phyloP scores from a whole-genome alignment of 441 rosid species.

The Corymbia calophylla region DNA sequence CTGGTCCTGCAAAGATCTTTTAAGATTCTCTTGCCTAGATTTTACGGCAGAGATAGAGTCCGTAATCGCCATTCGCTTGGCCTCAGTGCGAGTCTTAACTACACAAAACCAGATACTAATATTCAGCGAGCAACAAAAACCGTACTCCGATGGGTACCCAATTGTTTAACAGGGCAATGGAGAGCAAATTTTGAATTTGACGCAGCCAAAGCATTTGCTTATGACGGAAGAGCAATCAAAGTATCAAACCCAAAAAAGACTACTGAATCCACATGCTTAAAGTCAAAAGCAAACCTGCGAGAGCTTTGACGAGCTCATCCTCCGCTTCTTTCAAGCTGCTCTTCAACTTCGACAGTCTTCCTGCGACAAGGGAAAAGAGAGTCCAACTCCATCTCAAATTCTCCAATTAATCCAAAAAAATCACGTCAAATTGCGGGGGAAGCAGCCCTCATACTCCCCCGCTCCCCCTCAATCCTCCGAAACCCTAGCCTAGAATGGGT shows the following conservation, averaged over 20 bases:
- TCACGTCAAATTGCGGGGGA: neutral
- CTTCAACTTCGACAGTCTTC: conserved; percentile 42
- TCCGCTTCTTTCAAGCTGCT: conserved; percentile 65
- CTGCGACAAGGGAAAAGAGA: conserved; percentile 19
- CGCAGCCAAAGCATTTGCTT: neutral
- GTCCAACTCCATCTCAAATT: neutral
- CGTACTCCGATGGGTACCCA: neutral
- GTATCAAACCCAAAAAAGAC: neutral
- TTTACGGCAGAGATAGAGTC: conserved; percentile 58
- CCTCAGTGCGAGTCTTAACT: conserved; percentile 88
- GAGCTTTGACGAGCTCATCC: conserved; percentile 62
- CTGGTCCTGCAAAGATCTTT: neutral
- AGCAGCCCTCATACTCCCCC: neutral
- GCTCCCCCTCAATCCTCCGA: neutral
- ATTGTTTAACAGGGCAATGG: neutral
- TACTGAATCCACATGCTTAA: too few relatives aligned
- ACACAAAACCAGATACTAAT: neutral
- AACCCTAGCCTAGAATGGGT: neutral
- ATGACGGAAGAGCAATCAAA: neutral
- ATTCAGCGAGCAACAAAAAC: neutral
- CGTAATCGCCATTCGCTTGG: conserved; percentile 50
- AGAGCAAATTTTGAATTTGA: neutral
- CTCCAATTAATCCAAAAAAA: neutral
- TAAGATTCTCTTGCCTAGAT: conserved; percentile 26
- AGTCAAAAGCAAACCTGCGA: conserved; percentile 42